Base-by-base conservation (phyloP, 2,329 filamentous ascomycete species). In the Pleomassaria siparia region DNA sequence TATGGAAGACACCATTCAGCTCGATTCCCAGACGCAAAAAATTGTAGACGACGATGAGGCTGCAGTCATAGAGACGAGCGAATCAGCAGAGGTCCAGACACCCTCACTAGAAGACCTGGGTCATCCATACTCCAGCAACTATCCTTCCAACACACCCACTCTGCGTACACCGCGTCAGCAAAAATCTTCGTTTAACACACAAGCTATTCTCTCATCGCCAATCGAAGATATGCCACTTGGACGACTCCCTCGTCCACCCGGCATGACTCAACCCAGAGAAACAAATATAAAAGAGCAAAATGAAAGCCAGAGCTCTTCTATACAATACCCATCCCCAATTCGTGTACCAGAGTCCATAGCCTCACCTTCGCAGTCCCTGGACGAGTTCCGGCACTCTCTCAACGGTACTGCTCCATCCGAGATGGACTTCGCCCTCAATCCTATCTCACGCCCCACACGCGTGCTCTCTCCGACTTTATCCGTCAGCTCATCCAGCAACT, bases 341-440 rank as follows among this genome's bases (percentile, higher is more conserved):
- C 54, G 47, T 15, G 45, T 59, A 10, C 51, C 43, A 18, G 47
- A 54, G 6, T 67, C 66, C 1, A 58, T 59, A 26, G 58, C 57
- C 12, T 65, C 62, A 2, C 66, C 64, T 8, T 62, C 66, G 1
- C 55, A 64, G 26, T 71, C 67, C 2, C 50, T 71, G 2, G 54
- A 66, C 41, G 66, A 69, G 44, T 70, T 69, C 49, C 63, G 67
- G 35, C 60, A 52, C 40, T 63, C 60, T n/a, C 48, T 70, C n/a
- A 56, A 58, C 37, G 52, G 50, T 30, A 30, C 21, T 37, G 37
- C 45, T 40, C 5, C 35, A 13, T 22, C 33, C 25, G 35, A 46
- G 36, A 29, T 2, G 18, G n/a, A 44, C 32, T 10, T 37, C 44
- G 16, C 15, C 25, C 22, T 41, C 26, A 21, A 11, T 26, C 40